Evolutionary conservation across 139 green algal species (phyloP).

Genomic region (Closterium sp.): DNA sequence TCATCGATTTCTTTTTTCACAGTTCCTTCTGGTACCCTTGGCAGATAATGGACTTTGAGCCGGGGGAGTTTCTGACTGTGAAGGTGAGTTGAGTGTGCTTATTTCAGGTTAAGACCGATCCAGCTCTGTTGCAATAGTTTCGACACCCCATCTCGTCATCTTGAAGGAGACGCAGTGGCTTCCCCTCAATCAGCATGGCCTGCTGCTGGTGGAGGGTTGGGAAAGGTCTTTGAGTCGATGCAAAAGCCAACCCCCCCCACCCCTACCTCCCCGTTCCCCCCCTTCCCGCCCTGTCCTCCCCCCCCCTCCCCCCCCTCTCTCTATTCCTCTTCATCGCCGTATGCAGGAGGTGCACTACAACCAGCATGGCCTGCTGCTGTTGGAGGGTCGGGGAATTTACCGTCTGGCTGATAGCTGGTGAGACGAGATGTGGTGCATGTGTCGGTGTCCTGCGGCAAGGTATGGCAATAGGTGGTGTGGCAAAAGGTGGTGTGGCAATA

Average conservation of each 20-base stretch:
- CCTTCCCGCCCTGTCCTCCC: not conserved
- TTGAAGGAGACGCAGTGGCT: too few species aligned
- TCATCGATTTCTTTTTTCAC: too few species aligned
- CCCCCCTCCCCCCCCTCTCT: not conserved
- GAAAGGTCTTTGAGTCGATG: not conserved
- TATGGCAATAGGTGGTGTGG: not conserved
- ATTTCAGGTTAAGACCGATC: not conserved
- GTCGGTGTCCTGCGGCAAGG: too few species aligned
- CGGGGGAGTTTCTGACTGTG: conserved; percentile 75
- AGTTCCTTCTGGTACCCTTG: too few species aligned
- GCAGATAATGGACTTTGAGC: conserved; percentile 82
- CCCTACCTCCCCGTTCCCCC: not conserved
- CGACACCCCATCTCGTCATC: too few species aligned
- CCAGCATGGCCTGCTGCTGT: conserved; percentile 90
- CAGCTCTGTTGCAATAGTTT: too few species aligned
- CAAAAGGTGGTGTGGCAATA: not conserved
- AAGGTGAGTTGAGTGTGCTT: conserved; percentile 64
- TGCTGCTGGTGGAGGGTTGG: too few species aligned
- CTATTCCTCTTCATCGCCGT: not conserved
- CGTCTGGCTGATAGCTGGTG: conserved; percentile 80
- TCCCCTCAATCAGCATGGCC: too few species aligned
- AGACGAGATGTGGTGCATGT: not conserved
- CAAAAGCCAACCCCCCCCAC: not conserved
- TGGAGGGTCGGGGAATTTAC: conserved; percentile 93
- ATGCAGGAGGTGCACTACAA: conserved; percentile 95